Evolutionary conservation across 495 filamentous ascomycete species (phyloP), one percentile per base, ranked within the genome.

Genomic region (Neurospora hispaniola): DNA sequence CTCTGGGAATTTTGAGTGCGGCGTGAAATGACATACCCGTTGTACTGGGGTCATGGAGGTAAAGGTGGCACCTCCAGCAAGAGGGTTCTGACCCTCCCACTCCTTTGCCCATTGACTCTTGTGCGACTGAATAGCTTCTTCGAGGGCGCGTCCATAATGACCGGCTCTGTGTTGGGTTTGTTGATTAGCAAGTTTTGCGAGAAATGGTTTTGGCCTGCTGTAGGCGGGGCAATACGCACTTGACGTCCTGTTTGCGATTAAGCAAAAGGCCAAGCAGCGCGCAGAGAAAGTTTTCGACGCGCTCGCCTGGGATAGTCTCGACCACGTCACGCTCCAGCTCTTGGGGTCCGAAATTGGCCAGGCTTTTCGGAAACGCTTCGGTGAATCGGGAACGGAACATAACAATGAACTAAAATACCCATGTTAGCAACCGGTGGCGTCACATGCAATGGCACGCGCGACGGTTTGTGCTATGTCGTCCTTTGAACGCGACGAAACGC

Each of bases 171-270:
- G 70, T 40, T 35, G 44, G 18, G 31, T 35, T 40, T 12, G 62
- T 38, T 23, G n/a, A 23, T 73, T 66, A 71, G 70, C 31, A 11
- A 14, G 20, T 31, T 31, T 18, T 35, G 40, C 8, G 8, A 1
- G 42, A 20, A 41, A 8, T n/a, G 66, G 71, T 71, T 69, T n/a
- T 42, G 40, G 48, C 23, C 12, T 66, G 54, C 54, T 66, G 70
- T 8, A 35, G 54, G 14, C 39, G 41, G 62, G 75, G 82, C 79
- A 77, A 77, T 77, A 85, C 94, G 83, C 89, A 99, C 96, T 98
- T 97, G 77, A 98, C 92, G 84, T 96, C 92, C 79, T 99, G 97
- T 86, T 98, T 98, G 77, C 96, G 89, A 78, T 99, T 99, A 75
- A 98, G 86, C 71, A 97, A 88, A 78, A 98, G 84, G 40, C 93